Conservation (phyloP, 495 filamentous ascomycete species). For the Pyrenula massariospora region DNA sequence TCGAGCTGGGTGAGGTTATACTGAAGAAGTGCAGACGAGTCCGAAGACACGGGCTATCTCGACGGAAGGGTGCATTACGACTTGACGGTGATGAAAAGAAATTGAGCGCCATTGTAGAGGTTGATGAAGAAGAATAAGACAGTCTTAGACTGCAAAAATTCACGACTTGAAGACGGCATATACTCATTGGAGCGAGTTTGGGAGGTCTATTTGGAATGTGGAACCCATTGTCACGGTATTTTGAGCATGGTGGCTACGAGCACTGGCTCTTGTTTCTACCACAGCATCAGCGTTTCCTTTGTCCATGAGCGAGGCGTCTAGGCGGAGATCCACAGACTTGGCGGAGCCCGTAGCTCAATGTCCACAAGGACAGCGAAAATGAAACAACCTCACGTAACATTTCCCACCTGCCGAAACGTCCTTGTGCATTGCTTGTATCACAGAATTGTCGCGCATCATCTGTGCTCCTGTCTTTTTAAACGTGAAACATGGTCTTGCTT, state of each 20-base stretch:
- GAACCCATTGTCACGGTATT: too few species aligned
- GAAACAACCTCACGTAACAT: too few species aligned
- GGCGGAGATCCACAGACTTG: too few species aligned
- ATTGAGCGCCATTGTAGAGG: not conserved
- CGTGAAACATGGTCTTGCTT: too few species aligned
- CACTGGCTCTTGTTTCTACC: not conserved
- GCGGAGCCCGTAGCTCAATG: too few species aligned
- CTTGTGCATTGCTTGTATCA: too few species aligned
- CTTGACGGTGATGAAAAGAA: not conserved
- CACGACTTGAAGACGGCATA: not conserved
- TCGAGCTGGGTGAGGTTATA: not conserved
- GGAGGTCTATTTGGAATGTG: too few species aligned
- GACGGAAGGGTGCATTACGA: not conserved
- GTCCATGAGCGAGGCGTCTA: not conserved
- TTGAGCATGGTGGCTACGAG: too few species aligned
- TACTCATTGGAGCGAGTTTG: not conserved
- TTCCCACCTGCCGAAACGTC: too few species aligned
- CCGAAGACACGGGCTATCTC: not conserved
- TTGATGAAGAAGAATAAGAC: not conserved
- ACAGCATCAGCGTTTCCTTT: not conserved
- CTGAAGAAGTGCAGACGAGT: not conserved
- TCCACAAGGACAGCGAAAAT: too few species aligned
- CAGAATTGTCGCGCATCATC: too few species aligned
- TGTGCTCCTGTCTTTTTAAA: too few species aligned
- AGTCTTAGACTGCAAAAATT: not conserved